Percentiles rank a stretch among this genome's conserved stretches.
Evolutionary conservation across 2,329 filamentous ascomycete genomes (phyloP).

Genomic region (Diaporthe ampelina): DNA sequence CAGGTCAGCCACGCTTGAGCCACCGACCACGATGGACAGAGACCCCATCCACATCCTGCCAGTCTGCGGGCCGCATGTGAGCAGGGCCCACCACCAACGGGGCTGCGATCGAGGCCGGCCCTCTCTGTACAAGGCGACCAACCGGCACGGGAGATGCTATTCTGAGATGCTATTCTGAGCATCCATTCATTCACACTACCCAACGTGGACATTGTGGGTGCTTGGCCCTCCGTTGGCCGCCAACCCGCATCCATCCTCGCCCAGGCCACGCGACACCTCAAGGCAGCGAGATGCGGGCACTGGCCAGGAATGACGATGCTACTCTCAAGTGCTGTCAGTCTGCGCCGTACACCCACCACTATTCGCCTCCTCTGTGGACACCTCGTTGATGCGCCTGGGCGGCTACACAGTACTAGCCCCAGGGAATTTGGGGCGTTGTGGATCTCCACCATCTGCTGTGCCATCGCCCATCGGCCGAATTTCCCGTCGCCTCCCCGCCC

Average conservation of each 20-base stretch:
- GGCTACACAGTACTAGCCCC: no score
- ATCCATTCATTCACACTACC: not conserved
- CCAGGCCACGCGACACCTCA: not conserved
- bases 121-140: slow-evolving; percentile 7
- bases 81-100: slow-evolving; percentile 7
- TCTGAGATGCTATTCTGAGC: slow-evolving; percentile 8
- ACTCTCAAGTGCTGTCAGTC: not conserved
- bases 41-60: not conserved
- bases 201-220: no score
- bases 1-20: slow-evolving; percentile 7
- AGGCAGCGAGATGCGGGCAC: not conserved
- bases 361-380: no score
- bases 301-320: not conserved
- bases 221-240: not conserved
- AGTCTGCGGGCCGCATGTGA: slow-evolving; percentile 14
- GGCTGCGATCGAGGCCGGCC: slow-evolving; percentile 16
- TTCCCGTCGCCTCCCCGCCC: slow-evolving; percentile 7
- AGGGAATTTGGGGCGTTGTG: not conserved
- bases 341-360: no score
- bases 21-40: not conserved
- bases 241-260: slow-evolving; percentile 8
- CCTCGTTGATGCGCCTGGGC: no score
- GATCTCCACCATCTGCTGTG: slow-evolving; percentile 11
- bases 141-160: not conserved
- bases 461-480: slow-evolving; percentile 32